These are phyloP conservation scores for Melastoma malabathricum DNA, from an alignment of 345 rosid genomes.

Conservation along the genomic window DNA sequence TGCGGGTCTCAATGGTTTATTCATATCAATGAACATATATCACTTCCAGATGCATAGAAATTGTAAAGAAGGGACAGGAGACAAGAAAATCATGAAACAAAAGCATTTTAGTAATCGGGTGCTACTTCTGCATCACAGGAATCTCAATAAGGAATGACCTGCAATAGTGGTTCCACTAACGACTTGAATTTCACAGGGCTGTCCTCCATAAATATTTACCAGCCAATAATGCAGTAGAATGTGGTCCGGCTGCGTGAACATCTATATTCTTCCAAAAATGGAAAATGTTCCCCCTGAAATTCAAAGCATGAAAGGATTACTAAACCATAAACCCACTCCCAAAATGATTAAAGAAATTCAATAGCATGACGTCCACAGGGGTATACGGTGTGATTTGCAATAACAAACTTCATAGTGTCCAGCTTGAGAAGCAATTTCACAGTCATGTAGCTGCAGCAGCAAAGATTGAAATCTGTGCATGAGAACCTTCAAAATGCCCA, in stretches of 20 bases:
- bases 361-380: too few species aligned
- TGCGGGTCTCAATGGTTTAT: too few species aligned
- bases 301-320: slow-evolving; percentile 7
- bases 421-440: slow-evolving; percentile 92
- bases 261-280: slow-evolving; percentile 78
- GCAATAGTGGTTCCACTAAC: slow-evolving; percentile 86
- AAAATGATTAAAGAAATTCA: slow-evolving; percentile 8
- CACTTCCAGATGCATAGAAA: too few species aligned
- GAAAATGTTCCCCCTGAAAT: slow-evolving; percentile 89
- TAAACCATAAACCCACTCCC: slow-evolving; percentile 6
- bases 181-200: slow-evolving; percentile 90
- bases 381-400: slow-evolving; percentile 92
- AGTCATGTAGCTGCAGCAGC: slow-evolving; percentile 71
- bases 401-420: slow-evolving; percentile 78
- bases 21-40: too few species aligned
- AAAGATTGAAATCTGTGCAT: background rate
- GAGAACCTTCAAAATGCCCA: background rate
- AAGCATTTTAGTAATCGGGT: slow-evolving; percentile 1
- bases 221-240: slow-evolving; percentile 85
- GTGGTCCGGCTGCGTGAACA: slow-evolving; percentile 94
- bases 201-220: slow-evolving; percentile 95
- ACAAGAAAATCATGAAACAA: too few species aligned
- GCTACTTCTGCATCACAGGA: background rate
- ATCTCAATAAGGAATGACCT: slow-evolving; percentile 25
- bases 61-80: too few species aligned